Evolutionary conservation across 768 basidiomycete genomes (phyloP).

Genomic region (Mrakia hoshinonis): DNA sequence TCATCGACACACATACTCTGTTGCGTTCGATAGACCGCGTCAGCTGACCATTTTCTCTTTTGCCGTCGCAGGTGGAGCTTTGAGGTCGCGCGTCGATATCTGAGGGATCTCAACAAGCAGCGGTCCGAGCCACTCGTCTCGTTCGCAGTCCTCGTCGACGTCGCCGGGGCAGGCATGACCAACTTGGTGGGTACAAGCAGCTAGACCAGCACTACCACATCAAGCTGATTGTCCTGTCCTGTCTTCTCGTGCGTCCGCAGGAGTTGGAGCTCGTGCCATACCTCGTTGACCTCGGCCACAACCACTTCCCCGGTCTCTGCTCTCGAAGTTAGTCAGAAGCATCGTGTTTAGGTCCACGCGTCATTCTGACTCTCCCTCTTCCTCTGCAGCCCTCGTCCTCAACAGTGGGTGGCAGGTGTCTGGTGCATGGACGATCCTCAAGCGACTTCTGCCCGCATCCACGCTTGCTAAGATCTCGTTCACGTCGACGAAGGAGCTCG

Average conservation of each 20-base stretch:
- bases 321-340: not conserved
- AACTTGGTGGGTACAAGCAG: slow-evolving; percentile 35
- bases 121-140: not conserved
- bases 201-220: not conserved
- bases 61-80: not conserved
- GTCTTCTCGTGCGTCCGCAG: slow-evolving; percentile 27
- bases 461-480: slow-evolving; percentile 38
- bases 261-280: slow-evolving; percentile 40
- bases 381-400: slow-evolving; percentile 35
- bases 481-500: slow-evolving; percentile 31
- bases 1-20: not conserved
- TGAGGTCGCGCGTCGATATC: slow-evolving; percentile 11
- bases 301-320: slow-evolving; percentile 37
- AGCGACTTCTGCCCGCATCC: slow-evolving; percentile 37
- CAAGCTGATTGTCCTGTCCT: too few relatives aligned
- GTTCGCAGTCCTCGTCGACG: slow-evolving; percentile 34
- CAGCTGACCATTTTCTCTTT: not conserved
- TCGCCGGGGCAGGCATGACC: slow-evolving; percentile 37
- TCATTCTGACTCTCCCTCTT: not conserved
- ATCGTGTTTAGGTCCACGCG: not conserved
- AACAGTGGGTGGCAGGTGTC: slow-evolving; percentile 39
- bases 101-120: slow-evolving; percentile 1
- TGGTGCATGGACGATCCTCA: slow-evolving; percentile 38
- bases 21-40: too few relatives aligned
- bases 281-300: slow-evolving; percentile 36